A percentile compares a stretch with the other conserved stretches of the same genome.
These are phyloP conservation scores for Pholiota adiposa DNA, from an alignment of 1,284 basidiomycete species.

Conservation along the genomic window DNA sequence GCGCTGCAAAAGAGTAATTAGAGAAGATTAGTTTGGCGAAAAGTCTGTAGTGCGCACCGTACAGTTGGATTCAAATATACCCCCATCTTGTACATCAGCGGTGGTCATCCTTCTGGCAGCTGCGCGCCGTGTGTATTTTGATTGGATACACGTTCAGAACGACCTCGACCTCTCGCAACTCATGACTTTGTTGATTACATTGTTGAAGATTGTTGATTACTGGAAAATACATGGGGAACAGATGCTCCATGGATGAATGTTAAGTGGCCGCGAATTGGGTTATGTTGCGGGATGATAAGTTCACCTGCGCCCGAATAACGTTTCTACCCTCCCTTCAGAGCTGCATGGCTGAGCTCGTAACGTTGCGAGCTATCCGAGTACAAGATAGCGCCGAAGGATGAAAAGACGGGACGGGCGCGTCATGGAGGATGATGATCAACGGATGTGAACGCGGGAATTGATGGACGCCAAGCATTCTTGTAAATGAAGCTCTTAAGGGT, in stretches of 20 bases:
- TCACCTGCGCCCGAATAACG: not conserved
- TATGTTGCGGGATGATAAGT: too few relatives aligned
- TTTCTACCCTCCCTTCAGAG: not conserved
- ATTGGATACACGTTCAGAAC: not conserved
- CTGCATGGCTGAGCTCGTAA: too few relatives aligned
- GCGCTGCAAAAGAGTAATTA: too few relatives aligned
- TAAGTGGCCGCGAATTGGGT: too few relatives aligned
- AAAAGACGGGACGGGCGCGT: not conserved
- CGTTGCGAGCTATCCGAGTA: too few relatives aligned
- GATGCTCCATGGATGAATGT: not conserved
- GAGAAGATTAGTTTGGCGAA: not conserved
- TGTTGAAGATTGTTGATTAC: too few relatives aligned
- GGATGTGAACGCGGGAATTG: not conserved
- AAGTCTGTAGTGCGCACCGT: not conserved
- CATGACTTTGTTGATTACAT: not conserved
- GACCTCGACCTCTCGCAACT: not conserved
- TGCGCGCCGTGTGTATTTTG: too few relatives aligned
- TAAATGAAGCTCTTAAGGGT: not conserved
- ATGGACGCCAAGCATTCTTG: slow-evolving; percentile 4
- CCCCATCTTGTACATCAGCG: too few relatives aligned
- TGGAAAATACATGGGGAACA: not conserved
- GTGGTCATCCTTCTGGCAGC: too few relatives aligned
- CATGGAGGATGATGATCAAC: not conserved
- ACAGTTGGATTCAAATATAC: too few relatives aligned
- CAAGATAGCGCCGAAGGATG: not conserved